Evolutionary conservation across 1,139 yeast species (phyloP), one percentile per base, ranked within the genome.

Genomic region (Candida sp.): DNA sequence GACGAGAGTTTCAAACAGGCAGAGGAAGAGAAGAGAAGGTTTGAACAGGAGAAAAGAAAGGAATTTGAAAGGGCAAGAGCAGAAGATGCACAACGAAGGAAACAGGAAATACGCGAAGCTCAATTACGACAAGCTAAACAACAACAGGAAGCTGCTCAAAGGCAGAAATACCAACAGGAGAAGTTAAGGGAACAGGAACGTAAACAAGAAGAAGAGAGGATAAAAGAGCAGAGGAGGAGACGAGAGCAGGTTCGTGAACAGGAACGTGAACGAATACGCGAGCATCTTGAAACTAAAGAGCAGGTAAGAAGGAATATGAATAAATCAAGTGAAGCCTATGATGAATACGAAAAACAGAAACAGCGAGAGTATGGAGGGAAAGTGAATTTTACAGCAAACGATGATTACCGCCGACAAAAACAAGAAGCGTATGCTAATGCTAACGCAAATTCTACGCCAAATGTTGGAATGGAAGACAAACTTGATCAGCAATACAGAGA

Each of bases 1-100:
- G 57, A 54, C 21, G 52, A 48, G n/a, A 42, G 47, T n/a, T 46
- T 45, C 23, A 41, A 41, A 21, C 39, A 43, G 25, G 48, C 46
- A 19, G 39, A 37, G 49, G 49, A 12, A 49, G 54, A 40, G 48
- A 44, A 32, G 46, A 45, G 3, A 46, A 43, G 12, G 45, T 44
- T 7, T 40, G 41, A 12, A 43, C 43, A n/a, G 48, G 48, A 42
- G 23, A 41, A 39, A 36, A 39, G 46, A 38, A 47, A 48, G 21
- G 39, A 49, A 39, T 34, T 38, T 21, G 53, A 51, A 33, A 33
- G 49, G 8, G 30, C 43, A 21, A 41, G 43, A 40, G 48, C 52
- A 15, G 47, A 51, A 39, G 49, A 45, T 29, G 43, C 47, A 43
- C 42, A 41, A 42, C 35, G 51, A 45, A 45, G 32, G 40, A 42